These are phyloP conservation scores for Paulownia fortunei DNA, from an alignment of 257 asterid genomes.

Conservation along the genomic window DNA sequence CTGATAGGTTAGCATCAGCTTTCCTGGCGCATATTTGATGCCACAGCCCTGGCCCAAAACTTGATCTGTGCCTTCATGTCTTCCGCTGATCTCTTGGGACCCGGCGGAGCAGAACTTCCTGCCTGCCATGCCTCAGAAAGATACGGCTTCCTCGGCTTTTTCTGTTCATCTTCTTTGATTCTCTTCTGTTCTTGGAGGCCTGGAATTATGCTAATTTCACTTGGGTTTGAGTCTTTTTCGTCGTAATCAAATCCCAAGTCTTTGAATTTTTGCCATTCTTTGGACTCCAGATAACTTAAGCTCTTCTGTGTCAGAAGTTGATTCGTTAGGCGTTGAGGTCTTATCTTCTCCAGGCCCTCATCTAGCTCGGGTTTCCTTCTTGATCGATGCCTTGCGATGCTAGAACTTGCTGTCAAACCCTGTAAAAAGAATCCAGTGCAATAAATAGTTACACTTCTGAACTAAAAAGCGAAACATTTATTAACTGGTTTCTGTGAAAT, in stretches of 20 bases:
- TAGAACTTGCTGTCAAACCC: slow-evolving; percentile 40
- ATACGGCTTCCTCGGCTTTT: slow-evolving; percentile 15
- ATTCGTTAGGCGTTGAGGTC: slow-evolving; percentile 28
- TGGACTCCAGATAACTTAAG: slow-evolving; percentile 36
- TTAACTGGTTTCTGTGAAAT: no score
- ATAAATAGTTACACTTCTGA: background rate
- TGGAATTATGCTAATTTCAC: slow-evolving; percentile 6
- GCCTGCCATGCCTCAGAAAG: slow-evolving; percentile 29
- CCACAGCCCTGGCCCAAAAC: slow-evolving; percentile 96
- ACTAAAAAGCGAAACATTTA: background rate
- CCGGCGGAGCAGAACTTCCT: slow-evolving; percentile 39
- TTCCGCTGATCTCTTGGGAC: slow-evolving; percentile 50
- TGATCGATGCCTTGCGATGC: slow-evolving; percentile 37
- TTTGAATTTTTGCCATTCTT: slow-evolving; percentile 41
- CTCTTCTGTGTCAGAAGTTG: slow-evolving; percentile 42
- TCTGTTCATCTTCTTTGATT: slow-evolving; percentile 21
- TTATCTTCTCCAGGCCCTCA: slow-evolving; percentile 34
- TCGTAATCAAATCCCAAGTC: slow-evolving; percentile 45
- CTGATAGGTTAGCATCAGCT: slow-evolving; percentile 17
- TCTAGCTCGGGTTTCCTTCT: slow-evolving; percentile 38
- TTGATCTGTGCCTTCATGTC: slow-evolving; percentile 80
- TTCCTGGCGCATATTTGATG: slow-evolving; percentile 75
- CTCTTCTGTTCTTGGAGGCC: slow-evolving; percentile 14
- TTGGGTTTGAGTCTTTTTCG: slow-evolving; percentile 18
- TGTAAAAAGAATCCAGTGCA: background rate